Base-by-base conservation (phyloP, 768 basidiomycete genomes). In the Hebeloma cylindrosporum region DNA sequence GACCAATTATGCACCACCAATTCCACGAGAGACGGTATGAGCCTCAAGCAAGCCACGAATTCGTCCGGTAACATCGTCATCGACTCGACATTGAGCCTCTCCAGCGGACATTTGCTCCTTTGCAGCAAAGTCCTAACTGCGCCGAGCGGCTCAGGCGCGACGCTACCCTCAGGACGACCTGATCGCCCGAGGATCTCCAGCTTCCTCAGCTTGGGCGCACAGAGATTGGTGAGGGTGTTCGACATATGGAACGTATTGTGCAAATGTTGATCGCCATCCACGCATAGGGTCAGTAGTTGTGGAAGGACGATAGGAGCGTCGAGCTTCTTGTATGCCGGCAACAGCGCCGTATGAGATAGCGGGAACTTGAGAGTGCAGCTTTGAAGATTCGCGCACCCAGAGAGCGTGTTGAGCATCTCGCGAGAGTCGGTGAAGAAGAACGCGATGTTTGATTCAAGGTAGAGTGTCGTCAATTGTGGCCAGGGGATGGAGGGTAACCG, bases 181-280 rank as follows among this genome's bases (percentile, higher is more conserved):
- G 52, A 52, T 21, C 62, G 45, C 2, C 62, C 62, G 36, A 58
- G 51, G 14, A 64, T 53, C 34, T 61, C 60, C 18, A 64, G 47
- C 17, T 44, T 50, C 8, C 52, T 51, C 36, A 64, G 48, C 27
- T 51, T 54, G 1, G 63, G 63, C 3, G 53, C 49, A 26, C 54
- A 40, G 33, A 64, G 32, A 33, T 57, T 60, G 25, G 49, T 39
- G 10, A 64, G 47, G 10, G 52, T 60, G 32, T 57, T 62, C 14
- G 52, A 58, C 55, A 64, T 58, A 37, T 64, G 63, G 40, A 62
- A 64, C 9, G 63, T 57, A 33, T 58, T 60, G 22, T 50, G 41
- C 3, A 64, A 47, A 33, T 59, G 58, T 37, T 62, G 63, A 50
- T 64, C 61, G 3, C 63, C 61, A 25, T 62, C 61, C 23, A 64